Evolutionary conservation across 495 filamentous ascomycete species (phyloP).

Genomic region (Emericellopsis terricola): DNA sequence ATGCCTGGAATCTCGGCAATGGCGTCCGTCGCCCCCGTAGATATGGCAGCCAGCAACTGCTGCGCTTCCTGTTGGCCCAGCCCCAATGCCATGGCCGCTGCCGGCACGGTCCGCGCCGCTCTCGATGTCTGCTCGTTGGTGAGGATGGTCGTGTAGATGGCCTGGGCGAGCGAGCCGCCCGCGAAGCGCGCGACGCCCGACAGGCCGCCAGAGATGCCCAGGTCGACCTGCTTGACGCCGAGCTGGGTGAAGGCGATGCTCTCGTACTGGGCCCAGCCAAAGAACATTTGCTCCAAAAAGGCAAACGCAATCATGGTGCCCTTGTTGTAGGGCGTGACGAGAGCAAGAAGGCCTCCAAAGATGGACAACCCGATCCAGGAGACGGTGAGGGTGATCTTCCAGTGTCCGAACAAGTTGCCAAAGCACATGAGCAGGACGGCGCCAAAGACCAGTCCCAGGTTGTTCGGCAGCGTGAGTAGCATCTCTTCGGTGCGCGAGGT

Average conservation of each 20-base stretch:
- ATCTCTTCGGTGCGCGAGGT: conserved; percentile 6
- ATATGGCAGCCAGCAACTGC: conserved; percentile 12
- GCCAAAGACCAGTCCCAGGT: conserved; percentile 12
- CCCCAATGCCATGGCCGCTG: conserved; percentile 11
- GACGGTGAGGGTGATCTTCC: conserved; percentile 7
- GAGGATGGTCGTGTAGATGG: conserved; percentile 14
- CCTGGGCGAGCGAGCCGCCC: conserved; percentile 12
- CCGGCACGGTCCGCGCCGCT: conserved; percentile 8
- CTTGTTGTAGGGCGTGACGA: conserved; percentile 10
- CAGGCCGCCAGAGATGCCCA: conserved; percentile 11
- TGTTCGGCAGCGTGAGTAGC: conserved; percentile 10
- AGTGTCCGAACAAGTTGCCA: conserved; percentile 8
- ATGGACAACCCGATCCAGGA: conserved; percentile 7
- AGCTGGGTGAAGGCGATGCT: conserved; percentile 11
- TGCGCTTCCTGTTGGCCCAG: conserved; percentile 5
- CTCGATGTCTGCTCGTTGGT: conserved; percentile 10
- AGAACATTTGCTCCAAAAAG: conserved; percentile 10
- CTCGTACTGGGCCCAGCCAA: conserved; percentile 13
- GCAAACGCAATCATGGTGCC: conserved; percentile 11
- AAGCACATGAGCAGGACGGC: conserved; percentile 10
- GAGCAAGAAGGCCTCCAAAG: conserved; percentile 10
- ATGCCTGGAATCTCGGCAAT: conserved; percentile 12
- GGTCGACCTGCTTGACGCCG: conserved; percentile 10
- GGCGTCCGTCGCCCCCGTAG: conserved; percentile 9
- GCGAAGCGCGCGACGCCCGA: conserved; percentile 12